Base-by-base conservation (phyloP, 352 stramenopile species). In the Pythium rishiriense region DNA sequence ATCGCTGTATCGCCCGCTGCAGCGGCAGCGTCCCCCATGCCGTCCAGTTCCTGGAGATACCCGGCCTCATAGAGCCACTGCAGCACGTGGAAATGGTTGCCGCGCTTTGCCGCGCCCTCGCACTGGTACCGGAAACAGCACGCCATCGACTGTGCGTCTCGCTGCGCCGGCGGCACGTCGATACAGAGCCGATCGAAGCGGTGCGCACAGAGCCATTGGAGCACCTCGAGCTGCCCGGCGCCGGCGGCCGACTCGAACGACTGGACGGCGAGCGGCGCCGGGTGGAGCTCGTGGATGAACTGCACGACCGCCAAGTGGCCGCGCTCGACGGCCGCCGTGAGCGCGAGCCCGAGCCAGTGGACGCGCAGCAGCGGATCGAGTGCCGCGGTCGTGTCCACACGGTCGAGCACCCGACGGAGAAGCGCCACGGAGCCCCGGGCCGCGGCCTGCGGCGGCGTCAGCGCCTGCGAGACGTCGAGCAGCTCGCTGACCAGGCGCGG, bases 151-250 rank as follows among this genome's bases (percentile, higher is more conserved):
- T 26, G 28, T 1, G 24, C 2, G 6, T 52, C 49, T 33, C 31
- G 24, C n/a, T 45, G 54, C 7, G 25, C 26, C 17, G 63, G 55
- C 24, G 63, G 63, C 19, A 50, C 48, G 15, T 62, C 55, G 29
- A 63, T 39, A 33, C 63, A 70, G 17, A 70, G 48, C 5, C 43
- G 42, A 22, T 70, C 64, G 26, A 17, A 62, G 3, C 57, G 64
- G 54, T 66, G 41, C 1, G 48, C 42, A 28, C 42, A 58, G 17
- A 70, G 57, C 64, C 64, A 70, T 37, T 66, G 56, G 0, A 70
- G 28, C 31, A 70, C 51, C 43, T 62, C 56, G 2, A 70, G 46
- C 24, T 66, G 56, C 14, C 64, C 64, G 42, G 24, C 9, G 6
- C 21, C 28, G 3, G 46, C 51, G 4, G 64, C 56, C 33, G 61